A percentile compares a stretch with the other conserved stretches of the same genome.
phyloP scores from a whole-genome alignment of 768 basidiomycete species.

The Roridomyces roridus region DNA sequence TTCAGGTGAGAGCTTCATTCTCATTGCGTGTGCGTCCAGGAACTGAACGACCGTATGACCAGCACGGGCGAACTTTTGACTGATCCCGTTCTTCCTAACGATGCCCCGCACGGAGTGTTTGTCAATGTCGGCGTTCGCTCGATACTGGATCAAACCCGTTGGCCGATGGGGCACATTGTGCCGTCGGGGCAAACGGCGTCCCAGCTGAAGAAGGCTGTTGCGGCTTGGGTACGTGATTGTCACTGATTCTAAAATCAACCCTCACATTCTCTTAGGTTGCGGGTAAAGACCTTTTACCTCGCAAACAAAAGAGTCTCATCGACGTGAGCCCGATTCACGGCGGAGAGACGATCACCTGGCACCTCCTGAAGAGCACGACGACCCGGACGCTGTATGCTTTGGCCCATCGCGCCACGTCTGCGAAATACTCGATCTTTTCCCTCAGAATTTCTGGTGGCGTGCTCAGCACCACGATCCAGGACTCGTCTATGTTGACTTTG shows the following conservation, averaged over 20 bases:
- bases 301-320: not conserved
- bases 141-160: constrained; percentile 18
- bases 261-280: constrained; percentile 11
- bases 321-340: constrained; percentile 20
- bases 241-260: too few species aligned
- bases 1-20: constrained; percentile 22
- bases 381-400: constrained; percentile 29
- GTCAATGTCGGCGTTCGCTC: constrained; percentile 11
- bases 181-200: not conserved
- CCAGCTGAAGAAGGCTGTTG: constrained; percentile 17
- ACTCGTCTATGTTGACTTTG: constrained; percentile 17
- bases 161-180: constrained; percentile 18
- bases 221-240: constrained; percentile 29
- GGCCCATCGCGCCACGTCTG: constrained; percentile 30
- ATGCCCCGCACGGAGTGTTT: constrained; percentile 15
- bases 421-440: constrained; percentile 23
- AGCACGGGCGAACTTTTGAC: constrained; percentile 29
- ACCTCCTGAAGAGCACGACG: constrained; percentile 18
- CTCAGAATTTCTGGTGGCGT: constrained; percentile 7
- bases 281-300: constrained; percentile 17
- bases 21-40: not conserved
- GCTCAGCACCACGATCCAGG: constrained; percentile 14
- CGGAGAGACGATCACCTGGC: constrained; percentile 19
- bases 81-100: constrained; percentile 17
- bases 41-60: not conserved